Evolutionary conservation across 352 stramenopile species (phyloP), one percentile per base, ranked within the genome.

Genomic region (Phytophthora sojae): DNA sequence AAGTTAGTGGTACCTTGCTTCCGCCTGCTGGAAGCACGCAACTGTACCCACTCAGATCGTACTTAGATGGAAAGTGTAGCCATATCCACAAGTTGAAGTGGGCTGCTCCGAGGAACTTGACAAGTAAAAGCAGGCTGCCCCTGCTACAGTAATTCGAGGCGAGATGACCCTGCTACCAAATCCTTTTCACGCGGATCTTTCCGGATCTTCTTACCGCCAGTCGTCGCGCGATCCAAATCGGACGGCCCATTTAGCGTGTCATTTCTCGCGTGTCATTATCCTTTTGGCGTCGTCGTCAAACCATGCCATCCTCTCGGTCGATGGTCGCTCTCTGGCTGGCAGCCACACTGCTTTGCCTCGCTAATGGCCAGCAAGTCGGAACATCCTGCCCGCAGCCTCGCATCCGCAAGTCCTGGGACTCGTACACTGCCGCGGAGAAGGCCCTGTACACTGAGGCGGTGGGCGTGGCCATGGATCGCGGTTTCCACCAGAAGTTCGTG

Each of bases 401-500:
- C 3, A 69, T 88, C 12, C 80, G 80, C 47, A 83, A 82, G 42
- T 76, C 82, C 0, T 92, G 75, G 74, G 83, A 86, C 14, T n/a
- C 25, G 0, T 82, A 71, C 54, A 76, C 52, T 4, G 17, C 49
- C 1, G 14, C 50, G 6, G 83, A 89, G 62, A 87, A 86, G 62
- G 54, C 56, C 0, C 51, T 69, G n/a, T 88, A 83, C 64, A 64
- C 79, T 23, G 61, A 61, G 4, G 80, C 82, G 0, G 51, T 90
- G 7, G 32, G 47, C 2, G 32, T 76, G 4, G 69, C 80, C 1
- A 91, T 89, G 80, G 37, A 67, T n/a, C 53, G 35, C 50, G 81
- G 79, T 4, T 74, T 73, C 49, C 64, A 86, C 56, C 59, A 76
- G 25, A 85, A 83, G 59, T 93, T 91, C 62, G 71, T 90, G 21